These are phyloP conservation scores for Xylaria sp. DNA, from an alignment of 2,329 filamentous ascomycete species.

Conservation along the genomic window DNA sequence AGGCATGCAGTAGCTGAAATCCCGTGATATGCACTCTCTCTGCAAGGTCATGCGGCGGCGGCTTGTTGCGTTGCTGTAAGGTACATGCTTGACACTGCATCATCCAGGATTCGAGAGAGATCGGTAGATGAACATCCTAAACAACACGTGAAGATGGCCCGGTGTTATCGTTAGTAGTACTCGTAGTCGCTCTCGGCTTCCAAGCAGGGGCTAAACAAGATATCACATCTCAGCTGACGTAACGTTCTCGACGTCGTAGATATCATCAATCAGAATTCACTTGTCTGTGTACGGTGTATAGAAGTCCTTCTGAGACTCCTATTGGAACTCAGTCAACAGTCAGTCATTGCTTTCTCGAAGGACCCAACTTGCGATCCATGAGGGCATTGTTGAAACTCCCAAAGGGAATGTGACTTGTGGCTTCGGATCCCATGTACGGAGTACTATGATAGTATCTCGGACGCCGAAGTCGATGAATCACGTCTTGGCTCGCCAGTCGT, in stretches of 20 bases:
- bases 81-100: not conserved
- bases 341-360: not conserved
- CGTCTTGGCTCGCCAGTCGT: not conserved
- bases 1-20: conserved; percentile 1
- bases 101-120: not conserved
- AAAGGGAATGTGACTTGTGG: not conserved
- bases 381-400: not conserved
- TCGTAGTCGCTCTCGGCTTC: not conserved
- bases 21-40: not conserved
- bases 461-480: not conserved
- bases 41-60: conserved; percentile 7
- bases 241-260: not conserved
- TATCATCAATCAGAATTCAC: not conserved
- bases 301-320: not conserved
- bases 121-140: not conserved
- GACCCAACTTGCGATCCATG: not conserved
- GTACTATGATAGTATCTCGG: not conserved
- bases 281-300: not conserved
- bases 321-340: not conserved
- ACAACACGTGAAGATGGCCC: not conserved
- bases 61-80: not conserved
- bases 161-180: not conserved
- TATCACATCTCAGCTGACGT: not conserved
- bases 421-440: no score
- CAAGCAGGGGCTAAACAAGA: not conserved